phyloP scores from a whole-genome alignment of 2,329 filamentous ascomycete genomes.

The Fusarium ramigenum region DNA sequence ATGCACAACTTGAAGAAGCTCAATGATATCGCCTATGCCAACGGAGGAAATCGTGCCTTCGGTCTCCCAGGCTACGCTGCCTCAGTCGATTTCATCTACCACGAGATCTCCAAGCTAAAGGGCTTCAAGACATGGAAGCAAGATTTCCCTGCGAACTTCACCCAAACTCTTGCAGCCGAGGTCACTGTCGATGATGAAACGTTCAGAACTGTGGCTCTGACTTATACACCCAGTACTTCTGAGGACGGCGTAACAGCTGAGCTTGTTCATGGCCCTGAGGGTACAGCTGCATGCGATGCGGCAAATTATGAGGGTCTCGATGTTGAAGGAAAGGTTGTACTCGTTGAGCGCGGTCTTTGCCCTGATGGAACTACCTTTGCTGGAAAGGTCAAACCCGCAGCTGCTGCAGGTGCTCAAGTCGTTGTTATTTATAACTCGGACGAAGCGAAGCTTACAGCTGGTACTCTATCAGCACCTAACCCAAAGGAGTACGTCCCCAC shows the following conservation, averaged over 20 bases:
- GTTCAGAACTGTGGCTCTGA: slow-evolving; percentile 42
- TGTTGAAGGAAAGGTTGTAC: slow-evolving; percentile 45
- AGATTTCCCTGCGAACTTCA: slow-evolving; percentile 44
- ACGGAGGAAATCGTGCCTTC: slow-evolving; percentile 47
- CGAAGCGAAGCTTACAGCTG: slow-evolving; percentile 44
- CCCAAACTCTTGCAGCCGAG: slow-evolving; percentile 34
- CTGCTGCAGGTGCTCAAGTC: slow-evolving; percentile 43
- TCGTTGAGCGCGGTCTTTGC: slow-evolving; percentile 46
- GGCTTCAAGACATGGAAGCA: slow-evolving; percentile 45
- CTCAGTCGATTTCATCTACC: slow-evolving; percentile 46
- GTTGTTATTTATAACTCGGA: slow-evolving; percentile 47
- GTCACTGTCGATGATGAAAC: slow-evolving; percentile 41
- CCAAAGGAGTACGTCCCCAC: slow-evolving; percentile 43
- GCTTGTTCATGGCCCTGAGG: slow-evolving; percentile 43
- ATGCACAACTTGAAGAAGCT: slow-evolving; percentile 43
- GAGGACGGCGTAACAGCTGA: slow-evolving; percentile 42
- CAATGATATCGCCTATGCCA: slow-evolving; percentile 45
- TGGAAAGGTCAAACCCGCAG: slow-evolving; percentile 44
- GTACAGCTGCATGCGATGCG: slow-evolving; percentile 37
- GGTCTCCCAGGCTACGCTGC: slow-evolving; percentile 48
- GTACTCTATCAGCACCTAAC: slow-evolving; percentile 40
- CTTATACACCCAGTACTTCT: slow-evolving; percentile 46
- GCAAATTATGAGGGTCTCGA: slow-evolving; percentile 41
- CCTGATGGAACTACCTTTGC: slow-evolving; percentile 46
- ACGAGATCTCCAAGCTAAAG: slow-evolving; percentile 41